These are phyloP conservation scores for Betula pendula DNA, from an alignment of 306 rosid species.

Conservation along the genomic window DNA sequence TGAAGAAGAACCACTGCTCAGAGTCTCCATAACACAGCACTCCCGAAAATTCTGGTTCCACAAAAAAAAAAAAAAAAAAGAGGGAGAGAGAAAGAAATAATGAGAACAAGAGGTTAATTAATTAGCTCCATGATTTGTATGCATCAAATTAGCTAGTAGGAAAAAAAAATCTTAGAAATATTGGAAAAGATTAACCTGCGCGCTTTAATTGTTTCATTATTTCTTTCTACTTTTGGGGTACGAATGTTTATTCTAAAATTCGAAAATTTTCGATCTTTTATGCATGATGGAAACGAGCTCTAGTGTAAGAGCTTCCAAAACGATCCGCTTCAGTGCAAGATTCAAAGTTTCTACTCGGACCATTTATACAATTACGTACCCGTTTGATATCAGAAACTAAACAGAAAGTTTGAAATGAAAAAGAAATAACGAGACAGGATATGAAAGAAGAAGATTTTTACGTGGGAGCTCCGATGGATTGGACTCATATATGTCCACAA, in stretches of 20 bases:
- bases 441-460: constrained; percentile 30
- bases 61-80: too few species aligned
- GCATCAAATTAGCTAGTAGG: too few species aligned
- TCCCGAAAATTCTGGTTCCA: constrained; percentile 60
- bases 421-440: background rate
- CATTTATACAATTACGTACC: background rate
- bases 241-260: too few species aligned
- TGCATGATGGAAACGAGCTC: too few species aligned
- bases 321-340: background rate
- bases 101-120: background rate
- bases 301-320: too few species aligned
- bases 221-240: too few species aligned
- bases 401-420: background rate
- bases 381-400: background rate
- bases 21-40: constrained; percentile 53
- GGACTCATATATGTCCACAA: constrained; percentile 58
- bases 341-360: too few species aligned
- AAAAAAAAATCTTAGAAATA: too few species aligned
- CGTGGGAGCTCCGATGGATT: constrained; percentile 83
- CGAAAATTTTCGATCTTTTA: too few species aligned
- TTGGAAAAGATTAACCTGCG: too few species aligned
- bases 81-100: too few species aligned
- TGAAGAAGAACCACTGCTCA: constrained; percentile 90
- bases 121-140: background rate
- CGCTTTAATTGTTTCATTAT: too few species aligned